Evolutionary conservation across 352 stramenopile species (phyloP).

Genomic region (Pythium scleroteichum): DNA sequence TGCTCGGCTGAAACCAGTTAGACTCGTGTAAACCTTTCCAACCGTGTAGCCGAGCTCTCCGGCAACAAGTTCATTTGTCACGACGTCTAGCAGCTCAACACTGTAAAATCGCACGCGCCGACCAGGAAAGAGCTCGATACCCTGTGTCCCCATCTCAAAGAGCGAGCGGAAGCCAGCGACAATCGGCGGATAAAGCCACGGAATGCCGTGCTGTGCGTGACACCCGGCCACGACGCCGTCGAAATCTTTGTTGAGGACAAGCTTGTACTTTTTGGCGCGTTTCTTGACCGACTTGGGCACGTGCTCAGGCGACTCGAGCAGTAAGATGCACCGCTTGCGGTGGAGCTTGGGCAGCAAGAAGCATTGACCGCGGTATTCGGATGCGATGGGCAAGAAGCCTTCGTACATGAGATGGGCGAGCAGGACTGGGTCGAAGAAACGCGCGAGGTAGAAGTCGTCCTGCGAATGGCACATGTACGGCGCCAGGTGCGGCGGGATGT

Average conservation of each 20-base stretch:
- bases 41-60: conserved; percentile 94
- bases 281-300: conserved; percentile 91
- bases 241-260: conserved; percentile 91
- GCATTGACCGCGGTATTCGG: conserved; percentile 60
- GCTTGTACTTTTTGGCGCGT: conserved; percentile 82
- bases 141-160: conserved; percentile 52
- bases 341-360: conserved; percentile 91
- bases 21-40: conserved; percentile 90
- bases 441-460: conserved; percentile 93
- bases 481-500: conserved; percentile 84
- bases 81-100: conserved; percentile 88
- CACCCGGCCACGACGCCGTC: conserved; percentile 88
- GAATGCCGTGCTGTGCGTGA: conserved; percentile 90
- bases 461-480: conserved; percentile 90
- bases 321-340: conserved; percentile 85
- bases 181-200: conserved; percentile 92
- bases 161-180: conserved; percentile 81
- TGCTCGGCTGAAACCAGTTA: conserved; percentile 77
- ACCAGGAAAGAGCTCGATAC: conserved; percentile 60
- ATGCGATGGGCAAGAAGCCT: conserved; percentile 94
- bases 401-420: conserved; percentile 92
- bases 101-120: conserved; percentile 85
- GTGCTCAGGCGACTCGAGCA: conserved; percentile 64
- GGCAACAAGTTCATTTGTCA: conserved; percentile 75
- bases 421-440: conserved; percentile 86